Evolutionary conservation across 2,329 filamentous ascomycete genomes (phyloP).

Genomic region (Chalaropsis thielavioides): DNA sequence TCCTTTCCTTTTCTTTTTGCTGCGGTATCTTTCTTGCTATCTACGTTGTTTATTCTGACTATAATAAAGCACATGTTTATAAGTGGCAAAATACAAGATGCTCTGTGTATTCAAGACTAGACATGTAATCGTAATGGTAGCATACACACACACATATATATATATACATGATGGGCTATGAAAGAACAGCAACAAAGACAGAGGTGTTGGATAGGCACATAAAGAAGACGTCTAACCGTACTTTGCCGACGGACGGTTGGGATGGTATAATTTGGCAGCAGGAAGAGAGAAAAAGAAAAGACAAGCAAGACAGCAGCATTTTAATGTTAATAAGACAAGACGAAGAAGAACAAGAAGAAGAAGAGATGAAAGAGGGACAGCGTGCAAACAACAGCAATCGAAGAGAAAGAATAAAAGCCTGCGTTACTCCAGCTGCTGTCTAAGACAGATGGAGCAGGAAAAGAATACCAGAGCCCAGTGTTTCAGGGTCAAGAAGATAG

Average conservation of each 20-base stretch:
- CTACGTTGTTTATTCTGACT: not conserved
- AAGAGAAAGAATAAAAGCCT: not conserved
- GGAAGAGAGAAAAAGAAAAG: not conserved
- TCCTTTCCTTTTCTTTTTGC: not conserved
- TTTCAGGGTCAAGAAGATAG: not conserved
- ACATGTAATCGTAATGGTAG: not conserved
- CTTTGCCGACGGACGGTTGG: not conserved
- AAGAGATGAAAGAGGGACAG: not conserved
- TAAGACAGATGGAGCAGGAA: not conserved
- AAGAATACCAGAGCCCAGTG: not conserved
- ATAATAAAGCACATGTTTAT: constrained; percentile 1
- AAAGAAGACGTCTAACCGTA: not conserved
- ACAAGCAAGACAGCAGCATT: not conserved
- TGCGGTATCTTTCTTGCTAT: not conserved
- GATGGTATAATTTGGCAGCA: not conserved
- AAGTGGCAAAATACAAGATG: not conserved
- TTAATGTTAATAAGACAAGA: not conserved
- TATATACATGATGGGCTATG: not conserved
- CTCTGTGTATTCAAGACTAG: not conserved
- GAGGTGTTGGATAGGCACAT: not conserved
- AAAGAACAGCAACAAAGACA: not conserved
- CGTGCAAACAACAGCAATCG: not conserved
- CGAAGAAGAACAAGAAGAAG: not conserved
- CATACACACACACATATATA: not conserved
- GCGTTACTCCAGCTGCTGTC: not conserved